Conservation (phyloP, 1,284 basidiomycete species). For the Leccinum subrobustum region DNA sequence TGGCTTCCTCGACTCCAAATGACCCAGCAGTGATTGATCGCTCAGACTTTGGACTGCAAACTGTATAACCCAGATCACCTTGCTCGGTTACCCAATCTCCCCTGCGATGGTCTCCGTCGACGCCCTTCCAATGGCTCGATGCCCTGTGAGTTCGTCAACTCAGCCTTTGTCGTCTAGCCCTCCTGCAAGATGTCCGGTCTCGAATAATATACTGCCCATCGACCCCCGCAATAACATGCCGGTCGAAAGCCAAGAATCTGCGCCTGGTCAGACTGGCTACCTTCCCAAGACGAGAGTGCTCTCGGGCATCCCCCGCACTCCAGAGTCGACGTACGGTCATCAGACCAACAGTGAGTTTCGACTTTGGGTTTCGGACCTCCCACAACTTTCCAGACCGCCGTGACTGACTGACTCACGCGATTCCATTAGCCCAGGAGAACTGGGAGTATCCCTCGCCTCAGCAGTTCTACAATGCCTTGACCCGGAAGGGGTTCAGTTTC, state of each 20-base stretch:
- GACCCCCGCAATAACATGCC: constrained; percentile 16
- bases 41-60: neutral
- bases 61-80: neutral
- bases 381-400: neutral
- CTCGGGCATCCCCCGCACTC: constrained; percentile 9
- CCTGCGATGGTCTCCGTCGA: neutral
- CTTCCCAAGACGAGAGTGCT: constrained; percentile 1
- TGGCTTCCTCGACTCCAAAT: neutral
- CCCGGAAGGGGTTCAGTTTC: constrained; percentile 10
- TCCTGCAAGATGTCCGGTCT: constrained; percentile 5
- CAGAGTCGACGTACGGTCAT: constrained; percentile 12
- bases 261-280: constrained; percentile 1
- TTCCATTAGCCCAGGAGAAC: constrained; percentile 9
- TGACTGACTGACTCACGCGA: neutral
- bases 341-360: constrained; percentile 10
- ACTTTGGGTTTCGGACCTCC: neutral
- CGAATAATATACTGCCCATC: neutral
- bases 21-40: neutral
- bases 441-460: constrained; percentile 17
- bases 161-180: neutral
- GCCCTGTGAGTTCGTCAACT: neutral
- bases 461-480: constrained; percentile 13
- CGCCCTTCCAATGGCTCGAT: neutral
- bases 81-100: neutral
- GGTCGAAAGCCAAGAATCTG: constrained; percentile 8